phyloP scores from a whole-genome alignment of 192 early-diverging fungal genomes.

The Umbelopsis sp. region DNA sequence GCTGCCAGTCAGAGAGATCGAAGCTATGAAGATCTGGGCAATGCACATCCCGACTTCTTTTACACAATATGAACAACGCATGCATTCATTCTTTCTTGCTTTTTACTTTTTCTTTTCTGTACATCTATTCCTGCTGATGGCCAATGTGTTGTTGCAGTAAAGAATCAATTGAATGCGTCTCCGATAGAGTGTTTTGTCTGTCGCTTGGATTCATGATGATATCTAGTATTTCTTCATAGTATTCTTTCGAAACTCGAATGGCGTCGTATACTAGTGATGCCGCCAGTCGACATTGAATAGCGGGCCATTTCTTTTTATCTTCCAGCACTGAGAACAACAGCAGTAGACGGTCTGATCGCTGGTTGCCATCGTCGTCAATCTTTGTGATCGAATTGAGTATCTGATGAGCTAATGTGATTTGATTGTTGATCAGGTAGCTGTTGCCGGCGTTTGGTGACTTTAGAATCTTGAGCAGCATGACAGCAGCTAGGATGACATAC shows the following conservation, averaged over 20 bases:
- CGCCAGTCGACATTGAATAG: neutral
- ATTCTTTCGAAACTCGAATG: conserved; percentile 6
- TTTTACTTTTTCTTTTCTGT: neutral
- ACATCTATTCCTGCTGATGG: neutral
- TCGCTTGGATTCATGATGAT: neutral
- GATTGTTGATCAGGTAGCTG: conserved; percentile 6
- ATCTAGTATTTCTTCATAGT: conserved; percentile 11
- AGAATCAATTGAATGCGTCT: neutral
- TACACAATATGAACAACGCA: conserved; percentile 1
- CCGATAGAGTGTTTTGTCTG: neutral
- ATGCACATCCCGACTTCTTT: conserved; percentile 24
- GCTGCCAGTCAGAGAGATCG: neutral
- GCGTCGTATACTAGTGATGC: conserved; percentile 6
- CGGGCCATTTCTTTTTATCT: conserved; percentile 3
- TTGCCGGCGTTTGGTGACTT: neutral
- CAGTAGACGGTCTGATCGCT: neutral
- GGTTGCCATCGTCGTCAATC: neutral
- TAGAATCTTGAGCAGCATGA: conserved; percentile 13
- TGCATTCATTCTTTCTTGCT: neutral
- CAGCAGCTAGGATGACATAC: conserved; percentile 8
- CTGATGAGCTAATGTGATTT: conserved; percentile 6
- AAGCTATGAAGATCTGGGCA: conserved; percentile 15
- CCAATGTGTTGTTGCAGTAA: neutral
- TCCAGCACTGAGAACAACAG: conserved; percentile 5
- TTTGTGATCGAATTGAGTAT: neutral